These are phyloP conservation scores for Carex scoparia DNA, from an alignment of 176 grass and related monocot genomes.

Conservation along the genomic window DNA sequence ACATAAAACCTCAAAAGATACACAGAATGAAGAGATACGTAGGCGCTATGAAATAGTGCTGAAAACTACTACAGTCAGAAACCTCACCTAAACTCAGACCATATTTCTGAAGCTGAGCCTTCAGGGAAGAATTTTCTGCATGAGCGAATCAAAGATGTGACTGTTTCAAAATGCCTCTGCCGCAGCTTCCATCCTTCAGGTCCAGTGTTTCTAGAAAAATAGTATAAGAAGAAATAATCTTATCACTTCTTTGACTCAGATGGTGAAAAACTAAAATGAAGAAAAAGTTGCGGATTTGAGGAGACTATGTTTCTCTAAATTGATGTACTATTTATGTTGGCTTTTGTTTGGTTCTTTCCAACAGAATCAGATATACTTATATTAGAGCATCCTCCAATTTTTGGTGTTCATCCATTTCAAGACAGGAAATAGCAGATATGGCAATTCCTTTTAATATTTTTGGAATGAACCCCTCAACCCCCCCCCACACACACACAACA, in stretches of 20 bases:
- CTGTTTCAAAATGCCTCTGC: conserved; percentile 73
- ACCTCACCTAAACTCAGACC: conserved; percentile 83
- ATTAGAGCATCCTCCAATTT: neutral
- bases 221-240: neutral
- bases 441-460: neutral
- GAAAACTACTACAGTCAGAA: neutral
- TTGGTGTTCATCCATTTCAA: neutral
- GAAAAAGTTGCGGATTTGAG: neutral
- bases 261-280: neutral
- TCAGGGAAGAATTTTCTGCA: conserved; percentile 78
- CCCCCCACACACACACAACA: too few relatives aligned
- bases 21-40: neutral
- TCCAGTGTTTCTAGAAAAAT: conserved; percentile 65
- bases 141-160: conserved; percentile 62
- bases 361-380: neutral
- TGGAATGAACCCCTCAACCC: neutral
- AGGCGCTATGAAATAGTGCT: neutral
- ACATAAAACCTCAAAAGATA: neutral
- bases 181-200: conserved; percentile 95
- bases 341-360: neutral
- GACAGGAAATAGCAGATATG: neutral
- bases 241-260: neutral
- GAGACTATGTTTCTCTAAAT: neutral
- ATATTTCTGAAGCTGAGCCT: conserved; percentile 83
- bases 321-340: conserved; percentile 8